A percentile compares a stretch with the other conserved stretches of the same genome.
phyloP scores from a whole-genome alignment of 495 filamentous ascomycete species.

The Cryomyces antarcticus region DNA sequence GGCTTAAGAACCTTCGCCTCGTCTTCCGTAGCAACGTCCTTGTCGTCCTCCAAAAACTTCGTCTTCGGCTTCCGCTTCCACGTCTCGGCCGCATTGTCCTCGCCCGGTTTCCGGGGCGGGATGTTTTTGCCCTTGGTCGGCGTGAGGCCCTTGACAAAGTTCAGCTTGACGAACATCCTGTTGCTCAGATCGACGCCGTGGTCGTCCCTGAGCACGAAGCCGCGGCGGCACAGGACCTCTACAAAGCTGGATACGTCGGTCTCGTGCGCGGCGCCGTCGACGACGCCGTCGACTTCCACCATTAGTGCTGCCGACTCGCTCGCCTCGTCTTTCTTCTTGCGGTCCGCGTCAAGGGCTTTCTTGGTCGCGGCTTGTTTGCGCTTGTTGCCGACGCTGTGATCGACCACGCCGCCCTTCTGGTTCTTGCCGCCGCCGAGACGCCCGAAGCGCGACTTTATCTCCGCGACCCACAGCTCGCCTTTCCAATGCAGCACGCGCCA shows the following conservation, averaged over 20 bases:
- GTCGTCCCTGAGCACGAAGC: constrained; percentile 49
- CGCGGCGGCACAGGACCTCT: constrained; percentile 53
- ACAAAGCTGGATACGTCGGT: constrained; percentile 82
- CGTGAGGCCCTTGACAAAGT: constrained; percentile 60
- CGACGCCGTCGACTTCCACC: constrained; percentile 27
- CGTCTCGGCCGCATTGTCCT: constrained; percentile 23
- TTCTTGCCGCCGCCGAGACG: constrained; percentile 20
- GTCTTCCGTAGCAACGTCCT: constrained; percentile 32
- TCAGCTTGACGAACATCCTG: constrained; percentile 97
- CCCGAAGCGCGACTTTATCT: constrained; percentile 84
- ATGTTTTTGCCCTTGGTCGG: constrained; percentile 51
- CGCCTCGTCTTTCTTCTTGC: constrained; percentile 27
- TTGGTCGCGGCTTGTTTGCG: constrained; percentile 22
- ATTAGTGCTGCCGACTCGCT: constrained; percentile 23
- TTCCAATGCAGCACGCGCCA: constrained; percentile 73
- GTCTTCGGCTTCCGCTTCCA: constrained; percentile 12
- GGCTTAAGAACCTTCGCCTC: constrained; percentile 62
- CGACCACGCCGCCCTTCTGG: constrained; percentile 31
- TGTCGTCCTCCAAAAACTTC: constrained; percentile 23
- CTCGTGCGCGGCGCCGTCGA: constrained; percentile 19
- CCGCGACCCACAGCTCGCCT: constrained; percentile 88
- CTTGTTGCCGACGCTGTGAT: constrained; percentile 40
- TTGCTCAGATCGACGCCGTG: constrained; percentile 60
- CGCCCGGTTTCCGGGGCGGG: constrained; percentile 16
- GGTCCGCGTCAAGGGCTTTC: neutral